Evolutionary conservation across 495 filamentous ascomycete species (phyloP).

Genomic region (Penicillium subrubescens): DNA sequence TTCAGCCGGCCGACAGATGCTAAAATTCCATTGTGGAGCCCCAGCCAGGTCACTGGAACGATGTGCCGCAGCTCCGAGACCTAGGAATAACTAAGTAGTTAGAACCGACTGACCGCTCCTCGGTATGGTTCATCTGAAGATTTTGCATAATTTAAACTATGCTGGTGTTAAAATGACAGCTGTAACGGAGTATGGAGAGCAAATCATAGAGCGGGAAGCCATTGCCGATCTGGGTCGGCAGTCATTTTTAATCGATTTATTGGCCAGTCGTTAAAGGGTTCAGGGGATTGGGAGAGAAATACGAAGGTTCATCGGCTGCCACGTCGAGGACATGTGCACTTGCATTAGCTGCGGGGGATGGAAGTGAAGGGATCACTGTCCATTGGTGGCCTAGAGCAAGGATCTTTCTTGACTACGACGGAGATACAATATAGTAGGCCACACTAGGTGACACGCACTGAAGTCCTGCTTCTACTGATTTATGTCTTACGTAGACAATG

Average conservation of each 20-base stretch:
- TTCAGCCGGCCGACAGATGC: not conserved
- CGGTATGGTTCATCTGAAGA: conserved; percentile 2
- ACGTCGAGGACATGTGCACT: conserved; percentile 12
- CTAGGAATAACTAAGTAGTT: not conserved
- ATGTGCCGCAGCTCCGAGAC: not conserved
- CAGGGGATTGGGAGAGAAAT: not conserved
- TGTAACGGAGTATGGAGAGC: not conserved
- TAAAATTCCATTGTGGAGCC: not conserved
- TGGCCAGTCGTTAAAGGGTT: not conserved
- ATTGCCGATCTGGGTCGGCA: not conserved
- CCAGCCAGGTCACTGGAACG: not conserved
- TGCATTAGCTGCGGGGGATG: conserved; percentile 6
- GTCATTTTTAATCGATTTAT: not conserved
- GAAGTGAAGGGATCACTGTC: conserved; percentile 16
- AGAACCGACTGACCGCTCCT: conserved; percentile 14
- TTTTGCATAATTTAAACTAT: not conserved
- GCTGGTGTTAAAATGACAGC: not conserved
- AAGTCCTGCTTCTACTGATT: not conserved
- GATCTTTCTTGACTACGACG: not conserved
- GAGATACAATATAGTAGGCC: not conserved
- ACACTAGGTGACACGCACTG: not conserved
- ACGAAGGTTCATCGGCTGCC: conserved; percentile 12
- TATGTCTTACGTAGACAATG: conserved; percentile 12
- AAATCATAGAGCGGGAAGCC: not conserved
- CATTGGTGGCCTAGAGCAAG: conserved; percentile 11